phyloP scores from a whole-genome alignment of 139 green algal species.

The Chlorella ohadii region DNA sequence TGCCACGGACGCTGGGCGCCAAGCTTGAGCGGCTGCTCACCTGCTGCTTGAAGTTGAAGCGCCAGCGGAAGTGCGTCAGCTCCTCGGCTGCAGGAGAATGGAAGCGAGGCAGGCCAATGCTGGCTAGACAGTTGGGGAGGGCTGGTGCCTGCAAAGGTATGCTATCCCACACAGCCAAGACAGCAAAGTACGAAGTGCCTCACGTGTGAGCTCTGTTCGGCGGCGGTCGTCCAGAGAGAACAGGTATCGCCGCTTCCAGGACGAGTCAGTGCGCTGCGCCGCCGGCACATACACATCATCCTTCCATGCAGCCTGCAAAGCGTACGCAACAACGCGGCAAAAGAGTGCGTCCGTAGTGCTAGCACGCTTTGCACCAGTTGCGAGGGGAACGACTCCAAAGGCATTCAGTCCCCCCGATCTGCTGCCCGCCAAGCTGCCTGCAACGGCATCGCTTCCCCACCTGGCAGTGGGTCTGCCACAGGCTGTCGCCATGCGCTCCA shows the following conservation, averaged over 20 bases:
- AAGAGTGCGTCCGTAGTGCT: too few species aligned
- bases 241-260: neutral
- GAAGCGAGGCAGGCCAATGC: neutral
- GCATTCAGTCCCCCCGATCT: too few species aligned
- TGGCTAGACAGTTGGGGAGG: neutral
- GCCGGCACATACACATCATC: neutral
- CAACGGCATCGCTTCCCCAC: neutral
- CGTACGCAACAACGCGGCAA: neutral
- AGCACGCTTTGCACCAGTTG: too few species aligned
- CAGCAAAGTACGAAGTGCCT: neutral
- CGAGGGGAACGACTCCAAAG: too few species aligned
- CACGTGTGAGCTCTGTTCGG: neutral
- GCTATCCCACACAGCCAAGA: neutral
- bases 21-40: too few species aligned
- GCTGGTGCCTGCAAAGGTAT: neutral
- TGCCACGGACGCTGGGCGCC: too few species aligned
- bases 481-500: neutral
- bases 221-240: neutral
- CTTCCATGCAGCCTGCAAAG: neutral
- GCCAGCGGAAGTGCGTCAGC: constrained; percentile 12
- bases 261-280: neutral
- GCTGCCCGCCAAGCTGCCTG: neutral
- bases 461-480: neutral
- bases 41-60: constrained; percentile 13
- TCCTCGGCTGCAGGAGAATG: neutral